Base-by-base conservation (phyloP, 129 eudicot genomes). In the Helianthus tuberosus region DNA sequence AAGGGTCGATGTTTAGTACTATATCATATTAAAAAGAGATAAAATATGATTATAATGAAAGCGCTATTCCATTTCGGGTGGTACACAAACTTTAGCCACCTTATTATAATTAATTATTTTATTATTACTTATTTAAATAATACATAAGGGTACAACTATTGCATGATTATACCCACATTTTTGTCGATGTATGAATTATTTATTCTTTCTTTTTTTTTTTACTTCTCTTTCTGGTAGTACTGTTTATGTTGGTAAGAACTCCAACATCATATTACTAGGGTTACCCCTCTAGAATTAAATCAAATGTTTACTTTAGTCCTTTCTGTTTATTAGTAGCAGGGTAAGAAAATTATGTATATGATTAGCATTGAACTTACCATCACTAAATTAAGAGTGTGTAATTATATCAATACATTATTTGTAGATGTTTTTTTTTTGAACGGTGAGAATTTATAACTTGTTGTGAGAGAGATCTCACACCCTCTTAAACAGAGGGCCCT, bases 111-210 rank as follows among this genome's bases (percentile, higher is more conserved):
- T 48, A 44, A 52, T 6, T 65, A 14, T 39, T 59, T 62, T 13
- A 52, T 35, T 16, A 16, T 38, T 70, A 75, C 12, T 50, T 38
- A 7, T 13, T 75, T 20, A 35, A 59, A 4, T 38, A 35, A 35
- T 25, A 49, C 10, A 50, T 23, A 77, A 62, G 32, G 54, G 81
- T 69, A 77, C 81, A 50, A 47, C 72, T 60, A 47, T 44, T 60
- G 48, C 54, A 69, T 77, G 65, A 77, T 69, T 69, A 77, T 70
- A 77, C 81, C 81, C 81, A 77, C 66, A 61, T 15, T 39, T 70
- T 61, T 70, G 76, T 50, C 81, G 9, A 62, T 25, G 41, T 62
- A 25, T 62, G 49, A 70, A 27, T 70, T 11, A 2, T 62, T 11
- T 39, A 78, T 3, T 61, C 72, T 25, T 32, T 52, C 43, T 68